A percentile compares a stretch with the other conserved stretches of the same genome.
Conservation (phyloP, 768 basidiomycete species). For the Lactarius hengduanensis region DNA sequence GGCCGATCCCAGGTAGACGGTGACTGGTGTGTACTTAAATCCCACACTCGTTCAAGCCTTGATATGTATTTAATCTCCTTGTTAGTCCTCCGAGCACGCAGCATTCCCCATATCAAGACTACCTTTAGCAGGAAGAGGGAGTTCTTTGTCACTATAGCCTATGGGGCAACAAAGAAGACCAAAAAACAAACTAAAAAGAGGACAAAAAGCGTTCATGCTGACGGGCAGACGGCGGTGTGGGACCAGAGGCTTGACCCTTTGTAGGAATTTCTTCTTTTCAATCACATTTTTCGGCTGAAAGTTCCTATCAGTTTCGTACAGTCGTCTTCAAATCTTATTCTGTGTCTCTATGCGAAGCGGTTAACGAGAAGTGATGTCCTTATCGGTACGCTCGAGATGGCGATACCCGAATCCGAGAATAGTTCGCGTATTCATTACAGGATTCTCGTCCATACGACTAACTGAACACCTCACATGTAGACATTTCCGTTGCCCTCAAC, state of each 20-base stretch:
- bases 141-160: not conserved
- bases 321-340: not conserved
- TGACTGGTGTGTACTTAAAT: not conserved
- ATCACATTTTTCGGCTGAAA: not conserved
- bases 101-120: not conserved
- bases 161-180: not conserved
- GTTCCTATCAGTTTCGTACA: not conserved
- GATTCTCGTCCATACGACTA: not conserved
- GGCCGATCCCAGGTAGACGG: not conserved
- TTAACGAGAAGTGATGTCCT: not conserved
- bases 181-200: not conserved
- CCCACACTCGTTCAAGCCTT: not conserved
- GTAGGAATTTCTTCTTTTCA: not conserved
- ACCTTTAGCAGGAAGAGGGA: not conserved
- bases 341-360: not conserved
- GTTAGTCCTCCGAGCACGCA: not conserved
- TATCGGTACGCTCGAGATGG: not conserved
- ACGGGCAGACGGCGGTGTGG: not conserved
- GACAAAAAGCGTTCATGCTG: not conserved
- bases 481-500: not conserved
- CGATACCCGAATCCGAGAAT: not conserved
- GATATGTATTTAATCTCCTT: not conserved
- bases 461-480: not conserved
- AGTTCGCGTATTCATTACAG: not conserved
- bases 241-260: not conserved